Percentiles rank a stretch among this genome's conserved stretches.
Conservation (phyloP, 768 basidiomycete genomes). For the Mrakia frigida region DNA sequence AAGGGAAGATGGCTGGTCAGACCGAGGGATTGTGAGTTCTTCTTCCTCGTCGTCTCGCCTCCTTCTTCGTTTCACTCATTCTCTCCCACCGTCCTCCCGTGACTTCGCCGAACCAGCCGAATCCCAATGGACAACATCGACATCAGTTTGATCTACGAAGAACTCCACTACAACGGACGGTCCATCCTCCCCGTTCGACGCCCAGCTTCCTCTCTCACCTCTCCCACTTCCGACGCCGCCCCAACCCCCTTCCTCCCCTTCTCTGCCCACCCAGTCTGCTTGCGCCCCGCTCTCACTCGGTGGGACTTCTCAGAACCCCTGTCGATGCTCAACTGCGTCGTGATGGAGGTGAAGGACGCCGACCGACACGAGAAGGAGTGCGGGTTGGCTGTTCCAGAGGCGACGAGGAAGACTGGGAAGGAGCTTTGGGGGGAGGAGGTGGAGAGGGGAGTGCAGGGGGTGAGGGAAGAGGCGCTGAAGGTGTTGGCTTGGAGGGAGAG, state of each 20-base stretch:
- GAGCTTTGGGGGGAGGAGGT: slow-evolving; percentile 69
- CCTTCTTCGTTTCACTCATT: neutral
- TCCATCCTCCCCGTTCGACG: slow-evolving; percentile 21
- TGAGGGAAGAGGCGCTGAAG: slow-evolving; percentile 58
- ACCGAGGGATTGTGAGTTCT: slow-evolving; percentile 25
- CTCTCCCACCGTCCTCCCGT: neutral
- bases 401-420: slow-evolving; percentile 46
- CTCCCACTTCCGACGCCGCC: slow-evolving; percentile 20
- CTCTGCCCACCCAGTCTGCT: slow-evolving; percentile 58
- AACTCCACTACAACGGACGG: slow-evolving; percentile 26
- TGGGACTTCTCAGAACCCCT: slow-evolving; percentile 70
- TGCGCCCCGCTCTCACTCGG: slow-evolving; percentile 66
- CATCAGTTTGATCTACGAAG: slow-evolving; percentile 28
- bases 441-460: slow-evolving; percentile 54
- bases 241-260: slow-evolving; percentile 59
- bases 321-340: slow-evolving; percentile 73
- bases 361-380: slow-evolving; percentile 58
- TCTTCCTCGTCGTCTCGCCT: neutral
- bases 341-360: slow-evolving; percentile 71
- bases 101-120: neutral
- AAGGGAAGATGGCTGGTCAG: slow-evolving; percentile 42
- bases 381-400: slow-evolving; percentile 37
- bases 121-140: slow-evolving; percentile 22
- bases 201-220: slow-evolving; percentile 11
- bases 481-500: slow-evolving; percentile 33